Percentiles rank a stretch among this genome's conserved stretches.
These are phyloP conservation scores for carrot (Daucus carota) DNA, from an alignment of 129 eudicot genomes.

Conservation along the genomic window DH1_v3.0 NC_030383.2:14955001-14955500, in stretches of 20 bases:
- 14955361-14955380: not conserved
- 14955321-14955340: not conserved
- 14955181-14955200: not conserved
- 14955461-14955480: not conserved
- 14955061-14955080: conserved; percentile 36
- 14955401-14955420: too few species aligned
- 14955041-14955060: conserved; percentile 32
- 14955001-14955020: conserved; percentile 52
- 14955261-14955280: not conserved
- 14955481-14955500: too few species aligned
- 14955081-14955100: conserved; percentile 40
- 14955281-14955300: not conserved
- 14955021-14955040: conserved; percentile 58
- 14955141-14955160: conserved; percentile 86
- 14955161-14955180: conserved; percentile 75
- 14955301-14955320: too few species aligned
- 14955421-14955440: not conserved
- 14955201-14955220: not conserved
- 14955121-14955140: conserved; percentile 60
- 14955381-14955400: not conserved
- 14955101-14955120: conserved; percentile 49
- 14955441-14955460: not conserved
- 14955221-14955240: not conserved
- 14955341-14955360: not conserved
- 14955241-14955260: not conserved